Evolutionary conservation across 2,329 filamentous ascomycete species (phyloP).

Genomic region (Emydomyces testavorans): DNA sequence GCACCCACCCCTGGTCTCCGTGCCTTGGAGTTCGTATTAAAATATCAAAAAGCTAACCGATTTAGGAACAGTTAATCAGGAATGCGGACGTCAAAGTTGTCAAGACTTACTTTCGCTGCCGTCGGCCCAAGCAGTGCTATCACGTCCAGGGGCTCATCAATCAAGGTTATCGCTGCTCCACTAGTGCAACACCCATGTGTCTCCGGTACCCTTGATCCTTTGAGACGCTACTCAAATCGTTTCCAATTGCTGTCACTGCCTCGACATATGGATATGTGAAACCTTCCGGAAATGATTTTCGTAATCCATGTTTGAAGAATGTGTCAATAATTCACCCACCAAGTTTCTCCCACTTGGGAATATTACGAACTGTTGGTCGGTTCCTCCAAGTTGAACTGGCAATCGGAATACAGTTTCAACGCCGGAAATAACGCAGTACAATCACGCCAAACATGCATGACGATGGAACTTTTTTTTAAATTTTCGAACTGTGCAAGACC

Average conservation of each 20-base stretch:
- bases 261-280: conserved; percentile 6
- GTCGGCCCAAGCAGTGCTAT: conserved; percentile 6
- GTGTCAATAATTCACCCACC: conserved; percentile 2
- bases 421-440: background rate
- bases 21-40: conserved; percentile 10
- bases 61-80: conserved; percentile 6
- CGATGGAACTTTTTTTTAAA: background rate
- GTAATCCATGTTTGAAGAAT: conserved; percentile 6
- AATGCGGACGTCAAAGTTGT: conserved; percentile 9
- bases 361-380: background rate
- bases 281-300: conserved; percentile 7
- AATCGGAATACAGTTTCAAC: background rate
- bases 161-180: conserved; percentile 2
- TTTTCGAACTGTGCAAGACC: background rate
- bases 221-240: conserved; percentile 11
- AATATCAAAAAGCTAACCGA: conserved; percentile 10
- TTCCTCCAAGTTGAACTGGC: background rate
- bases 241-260: conserved; percentile 8
- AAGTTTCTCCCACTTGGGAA: background rate
- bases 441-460: background rate
- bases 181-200: conserved; percentile 7
- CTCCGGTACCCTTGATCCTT: conserved; percentile 3
- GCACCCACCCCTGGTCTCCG: conserved; percentile 6
- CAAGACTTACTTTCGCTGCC: conserved; percentile 8
- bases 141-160: conserved; percentile 8